A percentile compares a stretch with the other conserved stretches of the same genome.
Conservation (phyloP, 2,329 filamentous ascomycete species). For the Pseudogymnoascus sp. region DNA sequence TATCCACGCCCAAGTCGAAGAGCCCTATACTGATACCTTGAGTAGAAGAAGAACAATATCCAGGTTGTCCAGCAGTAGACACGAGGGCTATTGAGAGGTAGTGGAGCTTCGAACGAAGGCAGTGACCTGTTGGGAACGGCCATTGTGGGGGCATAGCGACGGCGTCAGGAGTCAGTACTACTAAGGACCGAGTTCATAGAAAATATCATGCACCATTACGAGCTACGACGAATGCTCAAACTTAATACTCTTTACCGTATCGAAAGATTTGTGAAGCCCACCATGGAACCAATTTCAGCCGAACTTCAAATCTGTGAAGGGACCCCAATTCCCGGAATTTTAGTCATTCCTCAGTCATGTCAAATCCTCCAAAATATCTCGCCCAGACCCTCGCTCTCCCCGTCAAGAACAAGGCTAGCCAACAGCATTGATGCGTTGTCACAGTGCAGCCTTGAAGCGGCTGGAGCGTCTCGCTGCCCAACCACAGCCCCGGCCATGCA, state of each 20-base stretch:
- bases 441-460: conserved; percentile 29
- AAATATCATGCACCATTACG: conserved; percentile 6
- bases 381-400: background rate
- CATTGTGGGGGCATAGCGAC: conserved; percentile 3
- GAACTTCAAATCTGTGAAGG: background rate
- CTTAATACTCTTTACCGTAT: background rate
- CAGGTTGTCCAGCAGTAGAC: conserved; percentile 69
- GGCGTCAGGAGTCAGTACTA: conserved; percentile 8
- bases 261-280: background rate
- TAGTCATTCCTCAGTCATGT: background rate
- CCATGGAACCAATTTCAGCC: background rate
- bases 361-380: background rate
- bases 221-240: background rate
- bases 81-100: background rate
- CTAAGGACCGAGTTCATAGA: conserved; percentile 3
- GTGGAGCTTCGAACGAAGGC: background rate
- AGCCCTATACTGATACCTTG: background rate
- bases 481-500: conserved; percentile 31
- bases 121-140: background rate
- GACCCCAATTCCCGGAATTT: background rate
- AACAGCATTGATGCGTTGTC: conserved; percentile 9
- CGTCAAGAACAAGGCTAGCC: background rate
- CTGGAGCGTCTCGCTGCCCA: conserved; percentile 41
- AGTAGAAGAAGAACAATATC: conserved; percentile 81
- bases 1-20: background rate